A percentile compares a stretch with the other conserved stretches of the same genome.
These are phyloP conservation scores for Paulownia fortunei DNA, from an alignment of 257 asterid species.

Conservation along the genomic window DNA sequence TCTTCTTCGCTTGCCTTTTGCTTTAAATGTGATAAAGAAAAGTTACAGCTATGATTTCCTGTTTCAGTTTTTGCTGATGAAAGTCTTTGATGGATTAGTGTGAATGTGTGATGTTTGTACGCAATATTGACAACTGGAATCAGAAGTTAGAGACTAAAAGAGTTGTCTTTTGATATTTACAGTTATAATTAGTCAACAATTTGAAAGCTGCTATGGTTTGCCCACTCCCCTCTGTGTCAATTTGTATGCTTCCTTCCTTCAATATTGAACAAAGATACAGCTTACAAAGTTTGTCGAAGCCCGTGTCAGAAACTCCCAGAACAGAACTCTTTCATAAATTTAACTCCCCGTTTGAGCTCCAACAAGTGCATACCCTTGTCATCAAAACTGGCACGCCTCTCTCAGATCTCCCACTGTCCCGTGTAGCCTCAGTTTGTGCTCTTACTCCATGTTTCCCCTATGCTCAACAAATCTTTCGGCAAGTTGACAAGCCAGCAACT, in stretches of 20 bases:
- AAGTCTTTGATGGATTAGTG: background rate
- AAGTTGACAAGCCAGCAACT: conserved; percentile 33
- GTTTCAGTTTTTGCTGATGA: background rate
- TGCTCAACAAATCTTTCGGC: conserved; percentile 54
- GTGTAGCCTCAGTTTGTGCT: conserved; percentile 68
- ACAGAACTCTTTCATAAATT: conserved; percentile 40
- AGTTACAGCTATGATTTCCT: background rate
- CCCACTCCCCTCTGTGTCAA: conserved; percentile 23
- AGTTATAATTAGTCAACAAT: background rate
- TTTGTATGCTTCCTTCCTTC: conserved; percentile 17
- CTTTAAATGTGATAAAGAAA: background rate
- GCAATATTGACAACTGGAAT: background rate
- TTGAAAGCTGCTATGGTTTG: conserved; percentile 28
- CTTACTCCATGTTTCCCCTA: conserved; percentile 58
- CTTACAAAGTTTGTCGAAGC: conserved; percentile 18
- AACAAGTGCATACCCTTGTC: conserved; percentile 51
- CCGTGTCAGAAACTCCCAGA: conserved; percentile 22
- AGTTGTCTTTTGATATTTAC: conserved; percentile 1
- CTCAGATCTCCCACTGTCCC: conserved; percentile 55
- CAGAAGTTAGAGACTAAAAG: background rate
- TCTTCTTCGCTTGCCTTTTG: background rate
- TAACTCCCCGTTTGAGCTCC: conserved; percentile 54
- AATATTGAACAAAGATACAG: conserved; percentile 17
- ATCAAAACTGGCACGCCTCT: conserved; percentile 54
- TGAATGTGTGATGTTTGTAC: background rate